A percentile compares a stretch with the other conserved stretches of the same genome.
These are phyloP conservation scores for Tulasnella calospora DNA, from an alignment of 768 basidiomycete species.

Conservation along the genomic window DNA sequence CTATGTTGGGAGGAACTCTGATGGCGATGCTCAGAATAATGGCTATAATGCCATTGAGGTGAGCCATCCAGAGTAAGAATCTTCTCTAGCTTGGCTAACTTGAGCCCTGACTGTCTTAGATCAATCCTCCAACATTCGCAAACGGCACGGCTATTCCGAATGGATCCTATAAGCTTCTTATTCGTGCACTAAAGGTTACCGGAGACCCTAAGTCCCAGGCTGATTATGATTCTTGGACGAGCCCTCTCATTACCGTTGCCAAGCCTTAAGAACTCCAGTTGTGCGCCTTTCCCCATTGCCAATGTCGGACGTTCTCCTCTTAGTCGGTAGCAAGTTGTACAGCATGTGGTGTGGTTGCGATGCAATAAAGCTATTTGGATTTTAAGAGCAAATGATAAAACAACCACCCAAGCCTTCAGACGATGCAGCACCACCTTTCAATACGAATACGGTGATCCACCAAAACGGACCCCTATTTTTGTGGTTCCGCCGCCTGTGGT, in stretches of 20 bases:
- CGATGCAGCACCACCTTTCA: not conserved
- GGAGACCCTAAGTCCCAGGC: slow-evolving; percentile 40
- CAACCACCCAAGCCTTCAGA: too few species aligned
- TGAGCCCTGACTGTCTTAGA: not conserved
- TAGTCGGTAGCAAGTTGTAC: not conserved
- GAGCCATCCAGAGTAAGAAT: not conserved
- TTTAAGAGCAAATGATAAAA: too few species aligned
- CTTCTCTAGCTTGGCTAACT: not conserved
- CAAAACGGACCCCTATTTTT: not conserved
- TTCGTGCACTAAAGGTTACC: slow-evolving; percentile 39
- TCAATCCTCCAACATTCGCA: not conserved
- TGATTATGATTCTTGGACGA: slow-evolving; percentile 46
- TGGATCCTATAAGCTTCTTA: slow-evolving; percentile 13
- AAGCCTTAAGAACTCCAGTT: not conserved
- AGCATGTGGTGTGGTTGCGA: too few species aligned
- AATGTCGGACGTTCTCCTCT: not conserved
- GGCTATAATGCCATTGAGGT: slow-evolving; percentile 15
- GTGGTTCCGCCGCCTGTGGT: not conserved
- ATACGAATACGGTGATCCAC: not conserved
- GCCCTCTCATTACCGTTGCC: slow-evolving; percentile 35
- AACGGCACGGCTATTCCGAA: slow-evolving; percentile 12
- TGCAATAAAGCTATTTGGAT: too few species aligned
- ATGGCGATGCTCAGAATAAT: not conserved
- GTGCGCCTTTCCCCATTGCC: not conserved
- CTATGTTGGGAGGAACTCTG: slow-evolving; percentile 10